Evolutionary conservation across 108 stramenopile genomes (phyloP).

Genomic region (Poteriospumella lacustris): DNA sequence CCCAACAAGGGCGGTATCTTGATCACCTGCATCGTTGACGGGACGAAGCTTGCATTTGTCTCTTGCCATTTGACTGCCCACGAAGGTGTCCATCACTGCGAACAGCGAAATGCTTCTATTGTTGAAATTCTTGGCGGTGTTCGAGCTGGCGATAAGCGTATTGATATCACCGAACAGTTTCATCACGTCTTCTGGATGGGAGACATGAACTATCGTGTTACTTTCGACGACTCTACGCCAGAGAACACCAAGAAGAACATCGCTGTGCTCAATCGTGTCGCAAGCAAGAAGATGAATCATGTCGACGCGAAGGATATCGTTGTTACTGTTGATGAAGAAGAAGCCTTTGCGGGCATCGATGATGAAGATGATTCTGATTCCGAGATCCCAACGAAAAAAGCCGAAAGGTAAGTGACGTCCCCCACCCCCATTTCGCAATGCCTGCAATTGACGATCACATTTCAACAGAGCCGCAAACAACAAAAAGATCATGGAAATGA

Average conservation of each 20-base stretch:
- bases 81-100: background rate
- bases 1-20: slow-evolving; percentile 21
- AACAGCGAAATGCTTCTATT: slow-evolving; percentile 9
- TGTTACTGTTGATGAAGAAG: background rate
- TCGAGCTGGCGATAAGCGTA: background rate
- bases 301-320: background rate
- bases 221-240: background rate
- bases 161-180: slow-evolving; percentile 35
- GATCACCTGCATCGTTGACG: background rate
- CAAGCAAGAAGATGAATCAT: no score
- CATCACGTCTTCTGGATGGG: slow-evolving; percentile 51
- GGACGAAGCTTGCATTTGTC: slow-evolving; percentile 47
- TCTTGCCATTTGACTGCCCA: slow-evolving; percentile 40
- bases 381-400: no score
- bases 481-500: background rate
- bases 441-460: no score
- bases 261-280: no score
- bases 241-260: background rate
- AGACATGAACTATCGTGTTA: slow-evolving; percentile 43
- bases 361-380: background rate
- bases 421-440: no score
- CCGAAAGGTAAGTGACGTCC: no score
- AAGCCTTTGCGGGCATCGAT: background rate
- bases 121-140: slow-evolving; percentile 23
- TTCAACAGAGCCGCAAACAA: background rate